Evolutionary conservation across 495 filamentous ascomycete genomes (phyloP), one percentile per base, ranked within the genome.

Genomic region (Aspergillus saccharolyticus): DNA sequence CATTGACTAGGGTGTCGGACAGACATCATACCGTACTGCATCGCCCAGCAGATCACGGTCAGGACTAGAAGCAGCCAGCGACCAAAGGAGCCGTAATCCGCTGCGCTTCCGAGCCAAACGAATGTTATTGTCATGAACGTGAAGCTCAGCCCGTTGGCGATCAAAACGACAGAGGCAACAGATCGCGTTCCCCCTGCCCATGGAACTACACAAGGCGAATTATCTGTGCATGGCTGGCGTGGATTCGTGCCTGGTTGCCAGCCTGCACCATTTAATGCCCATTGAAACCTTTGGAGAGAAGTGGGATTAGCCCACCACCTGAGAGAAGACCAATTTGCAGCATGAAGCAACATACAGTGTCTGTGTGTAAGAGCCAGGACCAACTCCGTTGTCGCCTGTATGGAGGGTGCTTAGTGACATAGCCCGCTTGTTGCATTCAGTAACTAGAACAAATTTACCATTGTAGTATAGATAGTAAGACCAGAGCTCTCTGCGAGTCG

Each of bases 111-210:
- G 0, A 80, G 65, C 63, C 73, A 74, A 9, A 80, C 64, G 53
- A 80, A 80, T 5, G 78, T 74, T 5, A 79, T 65, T 1, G 77
- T 77, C 75, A 79, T 79, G 48, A 79, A 70, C 6, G 75, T 66
- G 57, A 80, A 80, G 49, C 76, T 78, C 53, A 80, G 70, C 10
- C 78, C 77, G 50, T 79, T 79, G 19, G 77, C 76, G 42, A 80
- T 76, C 0, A 80, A 58, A 12, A 79, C 67, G 17, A 80, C 73
- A 1, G 74, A 78, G 18, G 76, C 70, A 53, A 78, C 70, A 3
- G 72, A 74, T 61, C 70, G 64, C 8, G 74, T 71, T 24, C 77
- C 73, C 0, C 72, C 72, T 0, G 70, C 74, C 77, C 77, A 80
- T 3, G 72, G 67, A 21, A 80, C 70, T 4, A 80, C 72, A 54